Percentiles rank a stretch among this genome's conserved stretches.
These are phyloP conservation scores for Eucalyptus pauciflora DNA, from an alignment of 345 rosid genomes.

Conservation along the genomic window DNA sequence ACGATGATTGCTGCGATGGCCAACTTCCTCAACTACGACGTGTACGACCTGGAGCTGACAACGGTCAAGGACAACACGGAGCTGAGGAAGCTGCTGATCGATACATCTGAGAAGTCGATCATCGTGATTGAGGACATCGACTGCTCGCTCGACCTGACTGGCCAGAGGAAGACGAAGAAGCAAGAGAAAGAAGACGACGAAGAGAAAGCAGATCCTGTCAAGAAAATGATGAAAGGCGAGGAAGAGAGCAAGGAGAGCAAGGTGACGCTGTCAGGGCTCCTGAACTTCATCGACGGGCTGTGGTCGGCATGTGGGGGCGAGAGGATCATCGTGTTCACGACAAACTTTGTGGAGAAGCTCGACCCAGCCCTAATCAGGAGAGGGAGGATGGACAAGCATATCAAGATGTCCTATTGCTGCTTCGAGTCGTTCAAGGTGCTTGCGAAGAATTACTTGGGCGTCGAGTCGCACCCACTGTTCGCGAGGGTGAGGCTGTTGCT, in stretches of 20 bases:
- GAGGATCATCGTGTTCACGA: conserved; percentile 20
- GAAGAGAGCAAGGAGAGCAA: conserved; percentile 3
- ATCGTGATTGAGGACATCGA: conserved; percentile 33
- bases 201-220: background rate
- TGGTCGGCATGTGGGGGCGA: conserved; percentile 32
- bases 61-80: conserved; percentile 28
- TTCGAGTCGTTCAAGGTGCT: conserved; percentile 22
- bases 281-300: conserved; percentile 26
- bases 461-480: conserved; percentile 4
- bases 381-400: conserved; percentile 29
- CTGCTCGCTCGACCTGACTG: conserved; percentile 27
- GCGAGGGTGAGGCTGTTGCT: background rate
- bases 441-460: conserved; percentile 12
- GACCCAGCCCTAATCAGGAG: conserved; percentile 26
- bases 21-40: conserved; percentile 18
- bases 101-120: conserved; percentile 16
- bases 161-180: conserved; percentile 13
- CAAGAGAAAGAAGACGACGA: background rate
- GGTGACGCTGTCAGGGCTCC: conserved; percentile 25
- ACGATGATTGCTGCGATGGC: conserved; percentile 30
- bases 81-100: conserved; percentile 18
- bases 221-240: background rate
- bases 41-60: conserved; percentile 23
- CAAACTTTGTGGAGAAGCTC: conserved; percentile 23
- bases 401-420: conserved; percentile 17